phyloP scores from a whole-genome alignment of 1,284 basidiomycete species.

The Ganoderma resinaceum region DNA sequence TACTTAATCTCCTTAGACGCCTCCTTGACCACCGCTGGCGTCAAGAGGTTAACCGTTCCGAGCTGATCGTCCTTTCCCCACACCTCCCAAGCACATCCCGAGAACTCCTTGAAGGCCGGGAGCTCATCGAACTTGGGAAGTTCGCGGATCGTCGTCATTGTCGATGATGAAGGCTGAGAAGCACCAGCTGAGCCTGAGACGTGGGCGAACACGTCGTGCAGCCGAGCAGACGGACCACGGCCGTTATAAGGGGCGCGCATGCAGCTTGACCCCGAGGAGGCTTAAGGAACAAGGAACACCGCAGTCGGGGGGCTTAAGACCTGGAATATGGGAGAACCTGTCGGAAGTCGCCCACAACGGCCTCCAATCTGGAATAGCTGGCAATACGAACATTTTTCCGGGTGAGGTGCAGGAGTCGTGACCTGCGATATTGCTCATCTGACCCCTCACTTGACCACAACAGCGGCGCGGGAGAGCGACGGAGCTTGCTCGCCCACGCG shows the following conservation, averaged over 20 bases:
- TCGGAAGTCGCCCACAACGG: not conserved
- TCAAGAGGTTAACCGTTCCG: slow-evolving; percentile 75
- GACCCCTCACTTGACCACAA: slow-evolving; percentile 4
- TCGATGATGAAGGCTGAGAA: slow-evolving; percentile 16
- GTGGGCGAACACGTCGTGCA: slow-evolving; percentile 18
- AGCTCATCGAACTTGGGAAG: slow-evolving; percentile 70
- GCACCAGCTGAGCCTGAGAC: slow-evolving; percentile 13
- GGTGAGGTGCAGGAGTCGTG: not conserved
- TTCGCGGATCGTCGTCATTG: slow-evolving; percentile 20
- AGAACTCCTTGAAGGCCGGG: slow-evolving; percentile 60
- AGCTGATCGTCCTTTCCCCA: slow-evolving; percentile 77
- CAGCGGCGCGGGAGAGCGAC: not conserved
- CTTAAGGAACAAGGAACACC: not conserved
- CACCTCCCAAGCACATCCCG: slow-evolving; percentile 75
- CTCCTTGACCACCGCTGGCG: slow-evolving; percentile 64
- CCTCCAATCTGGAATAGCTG: not conserved
- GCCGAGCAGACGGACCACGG: slow-evolving; percentile 9
- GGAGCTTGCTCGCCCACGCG: not conserved
- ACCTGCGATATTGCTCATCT: slow-evolving; percentile 6
- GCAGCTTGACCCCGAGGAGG: not conserved
- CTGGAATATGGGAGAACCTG: not conserved
- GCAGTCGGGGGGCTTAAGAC: not conserved
- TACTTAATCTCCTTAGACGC: slow-evolving; percentile 71
- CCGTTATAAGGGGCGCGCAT: slow-evolving; percentile 16
- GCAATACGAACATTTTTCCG: not conserved